phyloP scores from a whole-genome alignment of 306 rosid species.

The Castanospermum australe region DNA sequence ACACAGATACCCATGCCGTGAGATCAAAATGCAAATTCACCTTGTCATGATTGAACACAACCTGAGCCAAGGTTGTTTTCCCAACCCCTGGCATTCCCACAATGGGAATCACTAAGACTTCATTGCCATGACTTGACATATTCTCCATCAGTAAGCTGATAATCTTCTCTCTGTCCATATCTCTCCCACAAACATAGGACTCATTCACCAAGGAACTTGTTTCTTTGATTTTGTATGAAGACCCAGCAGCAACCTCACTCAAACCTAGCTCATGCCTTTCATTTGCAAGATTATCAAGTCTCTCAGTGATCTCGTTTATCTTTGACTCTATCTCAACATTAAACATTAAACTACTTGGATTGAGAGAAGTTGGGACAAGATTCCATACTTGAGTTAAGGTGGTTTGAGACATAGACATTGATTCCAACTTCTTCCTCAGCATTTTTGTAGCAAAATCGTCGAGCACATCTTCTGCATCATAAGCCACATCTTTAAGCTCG shows the following conservation, averaged over 20 bases:
- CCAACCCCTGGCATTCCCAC: slow-evolving; percentile 20
- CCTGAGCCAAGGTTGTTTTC: slow-evolving; percentile 7
- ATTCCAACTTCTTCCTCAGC: neutral
- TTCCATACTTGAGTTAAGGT: neutral
- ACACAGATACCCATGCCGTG: slow-evolving; percentile 17
- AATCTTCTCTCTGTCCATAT: slow-evolving; percentile 30
- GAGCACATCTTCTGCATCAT: slow-evolving; percentile 1
- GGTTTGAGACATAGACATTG: neutral
- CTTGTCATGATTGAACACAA: neutral
- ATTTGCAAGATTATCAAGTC: neutral
- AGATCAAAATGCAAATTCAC: slow-evolving; percentile 7
- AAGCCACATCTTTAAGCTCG: neutral
- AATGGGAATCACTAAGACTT: slow-evolving; percentile 14
- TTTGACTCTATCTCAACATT: neutral
- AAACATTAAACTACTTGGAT: neutral
- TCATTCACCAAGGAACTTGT: slow-evolving; percentile 44
- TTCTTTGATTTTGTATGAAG: neutral
- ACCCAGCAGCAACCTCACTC: neutral
- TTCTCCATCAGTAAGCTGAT: slow-evolving; percentile 6
- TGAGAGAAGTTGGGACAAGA: neutral
- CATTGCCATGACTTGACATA: neutral
- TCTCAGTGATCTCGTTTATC: neutral
- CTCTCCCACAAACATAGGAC: slow-evolving; percentile 33
- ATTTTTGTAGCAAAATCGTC: neutral
- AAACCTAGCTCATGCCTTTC: slow-evolving; percentile 1